Evolutionary conservation across 805 yeast genomes (phyloP).

Genomic region (Wilhelminamyces savonicus): DNA sequence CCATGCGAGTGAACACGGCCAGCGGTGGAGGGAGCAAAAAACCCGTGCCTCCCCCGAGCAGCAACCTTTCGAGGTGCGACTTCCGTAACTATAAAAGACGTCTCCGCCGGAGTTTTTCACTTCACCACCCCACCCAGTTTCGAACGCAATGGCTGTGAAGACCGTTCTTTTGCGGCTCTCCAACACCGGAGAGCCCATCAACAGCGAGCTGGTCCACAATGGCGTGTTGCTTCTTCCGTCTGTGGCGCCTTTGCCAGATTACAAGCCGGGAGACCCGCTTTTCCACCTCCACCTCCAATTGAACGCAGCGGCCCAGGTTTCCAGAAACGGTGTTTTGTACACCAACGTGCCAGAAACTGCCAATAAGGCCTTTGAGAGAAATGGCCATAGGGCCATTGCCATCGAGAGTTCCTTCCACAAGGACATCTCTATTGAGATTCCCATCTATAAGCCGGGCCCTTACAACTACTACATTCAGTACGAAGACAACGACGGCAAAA

Average conservation of each 20-base stretch:
- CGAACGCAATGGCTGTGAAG: too few species aligned
- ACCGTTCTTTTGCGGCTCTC: conserved; percentile 42
- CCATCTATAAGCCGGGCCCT: conserved; percentile 70
- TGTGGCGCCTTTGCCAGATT: conserved; percentile 25
- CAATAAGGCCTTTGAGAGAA: conserved; percentile 46
- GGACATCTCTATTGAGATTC: conserved; percentile 56
- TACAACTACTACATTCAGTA: conserved; percentile 69
- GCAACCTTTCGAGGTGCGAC: too few species aligned
- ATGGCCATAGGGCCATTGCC: conserved; percentile 44
- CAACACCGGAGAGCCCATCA: conserved; percentile 42
- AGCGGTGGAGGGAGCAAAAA: too few species aligned
- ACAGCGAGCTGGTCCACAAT: conserved; percentile 24
- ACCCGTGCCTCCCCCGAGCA: too few species aligned
- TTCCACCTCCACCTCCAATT: conserved; percentile 54
- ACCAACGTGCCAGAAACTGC: conserved; percentile 59
- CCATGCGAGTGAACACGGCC: too few species aligned
- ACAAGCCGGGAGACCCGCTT: conserved; percentile 33
- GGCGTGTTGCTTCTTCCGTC: conserved; percentile 52
- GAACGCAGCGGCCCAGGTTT: conserved; percentile 68
- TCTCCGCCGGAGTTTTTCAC: too few species aligned
- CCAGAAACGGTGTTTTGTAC: conserved; percentile 66
- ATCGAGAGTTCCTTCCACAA: conserved; percentile 55
- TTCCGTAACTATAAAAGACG: too few species aligned
- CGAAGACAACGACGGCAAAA: conserved; percentile 20
- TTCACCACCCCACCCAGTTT: too few species aligned